A percentile compares a stretch with the other conserved stretches of the same genome.
phyloP scores from a whole-genome alignment of 2,329 filamentous ascomycete genomes.

The Clonostachys chloroleuca region DNA sequence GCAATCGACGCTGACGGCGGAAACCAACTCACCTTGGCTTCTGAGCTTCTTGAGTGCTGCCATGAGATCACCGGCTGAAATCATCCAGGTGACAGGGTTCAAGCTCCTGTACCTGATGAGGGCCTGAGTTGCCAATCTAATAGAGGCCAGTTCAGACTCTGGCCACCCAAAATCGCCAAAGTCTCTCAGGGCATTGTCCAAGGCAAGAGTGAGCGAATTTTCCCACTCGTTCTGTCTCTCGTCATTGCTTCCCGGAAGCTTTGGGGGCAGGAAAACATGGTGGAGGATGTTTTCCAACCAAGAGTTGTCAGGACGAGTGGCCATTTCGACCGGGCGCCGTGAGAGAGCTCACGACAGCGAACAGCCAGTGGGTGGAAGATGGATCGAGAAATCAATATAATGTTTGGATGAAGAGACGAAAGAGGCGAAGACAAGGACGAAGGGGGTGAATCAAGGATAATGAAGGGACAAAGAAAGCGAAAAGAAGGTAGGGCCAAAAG shows the following conservation, averaged over 20 bases:
- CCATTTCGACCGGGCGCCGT: no score
- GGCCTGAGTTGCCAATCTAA: background rate
- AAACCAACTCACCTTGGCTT: background rate
- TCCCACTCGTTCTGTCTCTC: background rate
- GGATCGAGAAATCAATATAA: no score
- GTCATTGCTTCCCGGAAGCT: constrained; percentile 11
- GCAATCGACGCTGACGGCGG: background rate
- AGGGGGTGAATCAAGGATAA: no score
- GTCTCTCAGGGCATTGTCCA: background rate
- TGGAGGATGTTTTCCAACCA: constrained; percentile 5
- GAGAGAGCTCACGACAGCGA: no score
- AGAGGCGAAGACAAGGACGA: no score
- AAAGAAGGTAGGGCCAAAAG: no score
- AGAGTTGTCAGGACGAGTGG: no score
- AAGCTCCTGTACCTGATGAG: background rate
- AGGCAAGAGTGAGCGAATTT: background rate
- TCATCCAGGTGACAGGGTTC: background rate
- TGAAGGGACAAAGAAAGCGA: no score
- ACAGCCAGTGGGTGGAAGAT: no score
- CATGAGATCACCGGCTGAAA: background rate
- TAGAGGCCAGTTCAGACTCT: no score
- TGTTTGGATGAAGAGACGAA: no score
- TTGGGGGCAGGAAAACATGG: constrained; percentile 22
- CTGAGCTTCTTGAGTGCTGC: background rate
- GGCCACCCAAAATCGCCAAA: background rate